Evolutionary conservation across 345 rosid genomes (phyloP).

Genomic region (Murraya paniculata): DNA sequence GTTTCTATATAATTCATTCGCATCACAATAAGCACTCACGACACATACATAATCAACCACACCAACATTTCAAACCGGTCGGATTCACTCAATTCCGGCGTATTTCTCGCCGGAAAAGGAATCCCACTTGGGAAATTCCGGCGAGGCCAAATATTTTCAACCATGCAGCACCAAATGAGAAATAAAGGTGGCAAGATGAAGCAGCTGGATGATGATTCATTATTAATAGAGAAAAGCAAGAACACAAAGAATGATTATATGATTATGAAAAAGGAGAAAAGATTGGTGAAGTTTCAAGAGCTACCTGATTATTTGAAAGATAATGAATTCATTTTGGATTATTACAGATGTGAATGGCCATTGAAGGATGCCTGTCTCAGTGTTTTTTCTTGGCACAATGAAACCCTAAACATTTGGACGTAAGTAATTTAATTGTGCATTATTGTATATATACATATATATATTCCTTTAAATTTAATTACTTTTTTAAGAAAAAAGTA

Average conservation of each 20-base stretch:
- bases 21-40: not conserved
- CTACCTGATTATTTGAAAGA: constrained; percentile 81
- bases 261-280: constrained; percentile 34
- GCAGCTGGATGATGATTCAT: not conserved
- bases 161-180: not conserved
- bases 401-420: constrained; percentile 96
- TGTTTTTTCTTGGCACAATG: constrained; percentile 86
- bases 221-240: not conserved
- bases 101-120: constrained; percentile 4
- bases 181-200: not conserved
- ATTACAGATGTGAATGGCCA: constrained; percentile 96
- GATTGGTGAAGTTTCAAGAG: constrained; percentile 66
- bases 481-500: not conserved
- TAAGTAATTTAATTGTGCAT: constrained; percentile 26
- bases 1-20: not conserved
- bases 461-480: no score
- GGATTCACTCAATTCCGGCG: not conserved
- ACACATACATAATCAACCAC: no score
- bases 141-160: not conserved
- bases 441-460: no score
- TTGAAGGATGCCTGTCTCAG: constrained; percentile 70
- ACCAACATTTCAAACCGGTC: not conserved
- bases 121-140: not conserved
- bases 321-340: constrained; percentile 81
- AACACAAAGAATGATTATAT: not conserved